phyloP scores from a whole-genome alignment of 495 filamentous ascomycete species.

The Gamarada debralockiae region DNA sequence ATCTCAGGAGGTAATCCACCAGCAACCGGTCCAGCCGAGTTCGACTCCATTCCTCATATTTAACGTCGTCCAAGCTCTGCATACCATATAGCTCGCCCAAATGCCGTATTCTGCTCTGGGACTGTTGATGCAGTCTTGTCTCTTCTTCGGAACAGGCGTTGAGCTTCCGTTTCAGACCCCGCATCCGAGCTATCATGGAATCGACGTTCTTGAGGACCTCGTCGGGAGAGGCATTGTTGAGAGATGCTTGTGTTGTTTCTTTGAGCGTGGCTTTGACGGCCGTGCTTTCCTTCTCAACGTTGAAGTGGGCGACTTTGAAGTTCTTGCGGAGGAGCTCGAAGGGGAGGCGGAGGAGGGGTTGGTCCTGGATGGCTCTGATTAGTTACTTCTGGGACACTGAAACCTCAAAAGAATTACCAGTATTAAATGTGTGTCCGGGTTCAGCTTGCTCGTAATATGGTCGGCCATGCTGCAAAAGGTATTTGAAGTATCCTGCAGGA shows the following conservation, averaged over 20 bases:
- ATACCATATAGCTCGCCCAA: constrained; percentile 75
- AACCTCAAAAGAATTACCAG: constrained; percentile 13
- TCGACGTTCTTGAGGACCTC: constrained; percentile 76
- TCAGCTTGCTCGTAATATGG: constrained; percentile 50
- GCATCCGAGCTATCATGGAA: constrained; percentile 77
- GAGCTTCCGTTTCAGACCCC: constrained; percentile 84
- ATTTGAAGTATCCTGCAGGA: background rate
- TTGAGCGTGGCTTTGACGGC: constrained; percentile 66
- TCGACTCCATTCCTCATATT: constrained; percentile 88
- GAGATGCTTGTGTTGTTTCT: constrained; percentile 61
- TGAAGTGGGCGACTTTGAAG: constrained; percentile 81
- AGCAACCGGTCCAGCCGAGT: constrained; percentile 77
- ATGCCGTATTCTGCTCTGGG: constrained; percentile 73
- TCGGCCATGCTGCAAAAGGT: constrained; percentile 19
- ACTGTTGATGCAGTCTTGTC: constrained; percentile 63
- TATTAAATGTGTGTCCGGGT: constrained; percentile 38
- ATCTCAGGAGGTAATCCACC: constrained; percentile 84
- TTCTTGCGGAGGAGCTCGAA: constrained; percentile 89
- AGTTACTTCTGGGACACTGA: constrained; percentile 37
- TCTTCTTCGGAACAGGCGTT: constrained; percentile 74
- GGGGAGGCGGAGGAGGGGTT: constrained; percentile 89
- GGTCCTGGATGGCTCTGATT: constrained; percentile 56
- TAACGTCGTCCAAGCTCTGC: constrained; percentile 81
- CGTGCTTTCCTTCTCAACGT: constrained; percentile 74
- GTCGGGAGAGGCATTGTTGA: constrained; percentile 55